Conservation (phyloP, 768 basidiomycete genomes). For the Boletus patriciae region DNA sequence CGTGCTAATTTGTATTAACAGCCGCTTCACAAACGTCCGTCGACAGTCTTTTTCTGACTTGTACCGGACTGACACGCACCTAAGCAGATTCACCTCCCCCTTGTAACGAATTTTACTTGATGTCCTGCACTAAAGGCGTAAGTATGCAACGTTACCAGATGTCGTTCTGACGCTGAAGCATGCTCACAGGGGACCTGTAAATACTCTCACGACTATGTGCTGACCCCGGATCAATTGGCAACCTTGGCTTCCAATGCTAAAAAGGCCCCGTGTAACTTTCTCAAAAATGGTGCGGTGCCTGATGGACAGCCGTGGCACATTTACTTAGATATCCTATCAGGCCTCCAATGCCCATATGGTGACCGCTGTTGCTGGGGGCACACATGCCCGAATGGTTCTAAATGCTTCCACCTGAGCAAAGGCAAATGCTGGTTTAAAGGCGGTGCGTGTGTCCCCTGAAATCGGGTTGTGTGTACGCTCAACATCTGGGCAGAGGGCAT, state of each 20-base stretch:
- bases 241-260: conserved; percentile 75
- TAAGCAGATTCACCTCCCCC: conserved; percentile 73
- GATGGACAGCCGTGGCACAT: not conserved
- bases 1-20: conserved; percentile 30
- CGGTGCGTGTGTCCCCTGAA: conserved; percentile 34
- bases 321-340: conserved; percentile 36
- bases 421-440: conserved; percentile 92
- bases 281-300: conserved; percentile 62
- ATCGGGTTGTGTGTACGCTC: not conserved
- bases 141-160: conserved; percentile 17
- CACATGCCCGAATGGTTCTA: conserved; percentile 74
- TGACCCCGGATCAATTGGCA: conserved; percentile 70
- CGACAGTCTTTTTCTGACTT: conserved; percentile 5
- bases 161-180: conserved; percentile 17
- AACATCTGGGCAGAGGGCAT: conserved; percentile 38
- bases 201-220: conserved; percentile 78
- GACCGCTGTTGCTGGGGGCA: conserved; percentile 83
- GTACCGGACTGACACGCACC: conserved; percentile 4
- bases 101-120: conserved; percentile 82
- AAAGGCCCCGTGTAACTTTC: conserved; percentile 83
- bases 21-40: conserved; percentile 79
- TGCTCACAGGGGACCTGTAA: conserved; percentile 61
- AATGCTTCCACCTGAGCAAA: conserved; percentile 66
- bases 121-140: conserved; percentile 80
- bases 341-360: conserved; percentile 72